Conservation (phyloP, 2,329 filamentous ascomycete species). For the Teratosphaeria viscida region DNA sequence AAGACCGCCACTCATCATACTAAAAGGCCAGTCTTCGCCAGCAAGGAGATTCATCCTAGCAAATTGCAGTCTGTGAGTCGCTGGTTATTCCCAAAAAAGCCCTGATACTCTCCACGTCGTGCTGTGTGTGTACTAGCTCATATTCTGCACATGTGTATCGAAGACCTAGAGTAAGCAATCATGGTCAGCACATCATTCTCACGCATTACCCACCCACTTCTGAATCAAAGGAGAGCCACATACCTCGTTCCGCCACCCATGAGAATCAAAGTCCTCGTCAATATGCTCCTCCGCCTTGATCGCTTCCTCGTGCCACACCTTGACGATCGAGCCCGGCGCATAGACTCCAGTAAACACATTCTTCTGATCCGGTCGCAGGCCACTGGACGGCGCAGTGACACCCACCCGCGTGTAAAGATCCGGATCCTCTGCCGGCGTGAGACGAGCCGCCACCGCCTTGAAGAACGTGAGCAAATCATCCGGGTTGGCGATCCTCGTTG, state of each 20-base stretch:
- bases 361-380: not conserved
- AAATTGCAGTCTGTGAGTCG: not conserved
- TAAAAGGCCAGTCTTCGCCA: too few species aligned
- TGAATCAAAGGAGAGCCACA: not conserved
- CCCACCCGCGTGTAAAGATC: slow-evolving; percentile 68
- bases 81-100: not conserved
- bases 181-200: not conserved
- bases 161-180: slow-evolving; percentile 47
- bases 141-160: slow-evolving; percentile 27
- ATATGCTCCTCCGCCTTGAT: slow-evolving; percentile 59
- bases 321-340: slow-evolving; percentile 78
- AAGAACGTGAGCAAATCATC: slow-evolving; percentile 72
- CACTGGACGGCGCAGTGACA: slow-evolving; percentile 44
- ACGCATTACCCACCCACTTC: too few species aligned
- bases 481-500: slow-evolving; percentile 72
- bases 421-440: slow-evolving; percentile 62
- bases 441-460: slow-evolving; percentile 66
- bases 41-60: too few species aligned
- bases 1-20: not conserved
- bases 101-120: not conserved
- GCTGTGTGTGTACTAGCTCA: slow-evolving; percentile 10
- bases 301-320: slow-evolving; percentile 79
- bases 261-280: slow-evolving; percentile 54
- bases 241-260: slow-evolving; percentile 66
- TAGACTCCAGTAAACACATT: slow-evolving; percentile 75